Evolutionary conservation across 1,284 basidiomycete genomes (phyloP).

Genomic region (Rhizoctonia solani): DNA sequence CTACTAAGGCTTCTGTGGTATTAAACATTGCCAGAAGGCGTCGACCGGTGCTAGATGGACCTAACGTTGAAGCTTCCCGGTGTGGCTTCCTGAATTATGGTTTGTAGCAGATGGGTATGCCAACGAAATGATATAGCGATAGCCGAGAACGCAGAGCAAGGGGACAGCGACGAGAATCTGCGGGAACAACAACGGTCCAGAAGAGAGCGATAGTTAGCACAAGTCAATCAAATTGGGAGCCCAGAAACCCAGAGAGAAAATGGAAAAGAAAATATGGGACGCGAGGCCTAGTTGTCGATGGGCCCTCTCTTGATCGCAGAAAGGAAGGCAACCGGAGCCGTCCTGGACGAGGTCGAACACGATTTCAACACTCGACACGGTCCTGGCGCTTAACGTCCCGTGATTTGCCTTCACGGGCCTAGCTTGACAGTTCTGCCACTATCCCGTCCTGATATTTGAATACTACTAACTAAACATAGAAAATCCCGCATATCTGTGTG

Average conservation of each 20-base stretch:
- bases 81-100: too few relatives aligned
- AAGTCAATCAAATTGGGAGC: neutral
- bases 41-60: too few relatives aligned
- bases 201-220: constrained; percentile 14
- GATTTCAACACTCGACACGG: constrained; percentile 23
- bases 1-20: neutral
- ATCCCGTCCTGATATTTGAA: neutral
- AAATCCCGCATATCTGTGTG: too few relatives aligned
- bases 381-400: constrained; percentile 19
- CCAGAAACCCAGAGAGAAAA: constrained; percentile 14
- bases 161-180: constrained; percentile 16
- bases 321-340: constrained; percentile 3
- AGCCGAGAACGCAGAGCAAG: neutral
- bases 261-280: neutral
- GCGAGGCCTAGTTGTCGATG: neutral
- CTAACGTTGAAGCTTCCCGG: too few relatives aligned
- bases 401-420: constrained; percentile 27
- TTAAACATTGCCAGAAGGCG: constrained; percentile 5
- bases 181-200: constrained; percentile 21
- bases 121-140: neutral
- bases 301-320: constrained; percentile 1
- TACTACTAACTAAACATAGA: too few relatives aligned
- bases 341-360: constrained; percentile 17
- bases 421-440: neutral
- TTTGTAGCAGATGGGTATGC: too few relatives aligned